A percentile compares a stretch with the other conserved stretches of the same genome.
Evolutionary conservation across 2,329 filamentous ascomycete species (phyloP).

Genomic region (Xylaria sp.): DNA sequence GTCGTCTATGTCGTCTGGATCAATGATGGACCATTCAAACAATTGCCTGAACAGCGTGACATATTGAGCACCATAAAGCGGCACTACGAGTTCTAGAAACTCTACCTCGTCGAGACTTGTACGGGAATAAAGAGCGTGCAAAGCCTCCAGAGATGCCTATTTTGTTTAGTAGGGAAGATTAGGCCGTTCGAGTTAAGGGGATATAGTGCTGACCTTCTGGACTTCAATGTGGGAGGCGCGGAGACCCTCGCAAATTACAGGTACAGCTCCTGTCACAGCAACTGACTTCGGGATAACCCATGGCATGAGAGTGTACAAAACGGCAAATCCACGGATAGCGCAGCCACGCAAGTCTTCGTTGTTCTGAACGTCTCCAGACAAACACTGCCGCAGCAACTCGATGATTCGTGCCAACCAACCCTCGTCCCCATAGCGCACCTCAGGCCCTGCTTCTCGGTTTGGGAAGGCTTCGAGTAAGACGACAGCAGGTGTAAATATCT

Average conservation of each 20-base stretch:
- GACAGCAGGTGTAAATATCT: conserved; percentile 86
- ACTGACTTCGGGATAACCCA: conserved; percentile 92
- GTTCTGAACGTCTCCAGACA: conserved; percentile 71
- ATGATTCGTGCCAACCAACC: conserved; percentile 88
- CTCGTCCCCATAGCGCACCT: conserved; percentile 80
- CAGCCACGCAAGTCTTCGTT: conserved; percentile 76
- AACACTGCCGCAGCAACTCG: conserved; percentile 77
- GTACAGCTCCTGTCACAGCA: conserved; percentile 74
- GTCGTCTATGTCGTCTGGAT: conserved; percentile 86
- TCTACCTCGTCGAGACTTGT: conserved; percentile 80
- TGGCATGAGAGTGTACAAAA: conserved; percentile 80
- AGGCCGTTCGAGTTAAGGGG: background rate
- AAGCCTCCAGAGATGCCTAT: conserved; percentile 82
- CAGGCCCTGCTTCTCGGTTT: conserved; percentile 73
- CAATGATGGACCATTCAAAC: conserved; percentile 82
- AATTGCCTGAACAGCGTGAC: conserved; percentile 78
- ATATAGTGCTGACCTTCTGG: conserved; percentile 71
- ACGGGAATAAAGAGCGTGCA: conserved; percentile 84
- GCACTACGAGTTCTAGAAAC: conserved; percentile 79
- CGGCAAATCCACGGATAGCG: conserved; percentile 79
- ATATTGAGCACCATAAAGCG: conserved; percentile 79
- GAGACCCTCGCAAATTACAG: conserved; percentile 76
- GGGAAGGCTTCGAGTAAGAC: conserved; percentile 82
- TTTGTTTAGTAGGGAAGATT: conserved; percentile 26
- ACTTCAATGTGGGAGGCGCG: conserved; percentile 76